phyloP scores from a whole-genome alignment of 169 alveolate species.

The Plasmodium vivax region DNA sequence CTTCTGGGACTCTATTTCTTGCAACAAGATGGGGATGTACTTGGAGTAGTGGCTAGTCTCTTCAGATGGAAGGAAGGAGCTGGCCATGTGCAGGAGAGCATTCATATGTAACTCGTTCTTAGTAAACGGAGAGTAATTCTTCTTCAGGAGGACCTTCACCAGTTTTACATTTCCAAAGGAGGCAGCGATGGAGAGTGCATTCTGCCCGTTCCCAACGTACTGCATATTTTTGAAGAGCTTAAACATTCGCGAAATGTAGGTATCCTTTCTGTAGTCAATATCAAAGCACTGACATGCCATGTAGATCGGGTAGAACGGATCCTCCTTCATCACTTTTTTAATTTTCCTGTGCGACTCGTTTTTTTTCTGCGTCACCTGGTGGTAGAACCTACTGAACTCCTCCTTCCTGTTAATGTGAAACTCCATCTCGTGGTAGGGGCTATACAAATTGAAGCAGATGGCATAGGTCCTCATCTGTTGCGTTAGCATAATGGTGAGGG shows the following conservation, averaged over 20 bases:
- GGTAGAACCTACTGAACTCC: slow-evolving; percentile 71
- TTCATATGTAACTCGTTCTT: slow-evolving; percentile 51
- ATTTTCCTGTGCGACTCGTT: slow-evolving; percentile 67
- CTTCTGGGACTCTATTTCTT: slow-evolving; percentile 27
- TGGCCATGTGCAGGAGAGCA: slow-evolving; percentile 62
- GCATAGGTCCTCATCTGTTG: slow-evolving; percentile 82
- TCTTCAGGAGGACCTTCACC: slow-evolving; percentile 69
- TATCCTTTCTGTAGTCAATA: neutral
- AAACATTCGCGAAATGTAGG: slow-evolving; percentile 6
- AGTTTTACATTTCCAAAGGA: slow-evolving; percentile 76
- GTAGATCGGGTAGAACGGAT: slow-evolving; percentile 42
- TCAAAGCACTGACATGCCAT: slow-evolving; percentile 58
- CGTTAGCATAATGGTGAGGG: slow-evolving; percentile 74
- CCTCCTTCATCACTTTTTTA: slow-evolving; percentile 15
- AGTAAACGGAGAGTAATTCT: slow-evolving; percentile 34
- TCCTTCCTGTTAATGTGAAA: slow-evolving; percentile 76
- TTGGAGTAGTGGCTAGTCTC: slow-evolving; percentile 4
- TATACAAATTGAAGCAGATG: slow-evolving; percentile 76
- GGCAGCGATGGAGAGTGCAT: slow-evolving; percentile 79
- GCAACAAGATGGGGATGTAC: slow-evolving; percentile 30
- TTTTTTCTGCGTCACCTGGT: slow-evolving; percentile 77
- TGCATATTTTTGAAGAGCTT: slow-evolving; percentile 69
- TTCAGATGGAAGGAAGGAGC: slow-evolving; percentile 51
- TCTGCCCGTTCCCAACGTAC: slow-evolving; percentile 81
- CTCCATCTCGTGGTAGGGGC: slow-evolving; percentile 76